A percentile compares a stretch with the other conserved stretches of the same genome.
Conservation (phyloP, 2,329 filamentous ascomycete genomes). For the Gliomastix tumulicola region DNA sequence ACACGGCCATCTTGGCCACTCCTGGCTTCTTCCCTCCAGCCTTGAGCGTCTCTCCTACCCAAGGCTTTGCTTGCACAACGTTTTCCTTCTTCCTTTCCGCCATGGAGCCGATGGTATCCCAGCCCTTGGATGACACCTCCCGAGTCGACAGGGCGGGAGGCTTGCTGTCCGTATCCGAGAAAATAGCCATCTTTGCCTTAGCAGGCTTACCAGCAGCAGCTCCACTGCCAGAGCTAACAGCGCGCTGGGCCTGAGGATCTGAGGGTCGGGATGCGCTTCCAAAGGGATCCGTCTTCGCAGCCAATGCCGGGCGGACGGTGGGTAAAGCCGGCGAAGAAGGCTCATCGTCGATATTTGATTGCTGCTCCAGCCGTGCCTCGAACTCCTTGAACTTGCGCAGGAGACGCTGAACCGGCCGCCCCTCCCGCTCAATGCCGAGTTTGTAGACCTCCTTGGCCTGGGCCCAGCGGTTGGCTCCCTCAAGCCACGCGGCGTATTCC, state of each 20-base stretch:
- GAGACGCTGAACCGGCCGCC: slow-evolving; percentile 72
- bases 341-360: slow-evolving; percentile 52
- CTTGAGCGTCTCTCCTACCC: slow-evolving; percentile 87
- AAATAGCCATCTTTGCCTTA: slow-evolving; percentile 82
- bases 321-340: slow-evolving; percentile 86
- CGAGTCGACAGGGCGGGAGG: slow-evolving; percentile 49
- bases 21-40: slow-evolving; percentile 74
- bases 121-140: slow-evolving; percentile 59
- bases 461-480: slow-evolving; percentile 72
- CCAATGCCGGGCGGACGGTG: slow-evolving; percentile 73
- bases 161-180: slow-evolving; percentile 67
- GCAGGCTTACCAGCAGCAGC: slow-evolving; percentile 47
- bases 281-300: slow-evolving; percentile 81
- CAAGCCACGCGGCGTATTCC: slow-evolving; percentile 91
- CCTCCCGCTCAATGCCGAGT: slow-evolving; percentile 82
- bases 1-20: slow-evolving; percentile 76
- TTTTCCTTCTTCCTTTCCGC: slow-evolving; percentile 94
- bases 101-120: slow-evolving; percentile 86
- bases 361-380: slow-evolving; percentile 65
- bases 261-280: slow-evolving; percentile 42
- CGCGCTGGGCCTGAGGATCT: slow-evolving; percentile 61
- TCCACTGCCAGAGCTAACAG: slow-evolving; percentile 37
- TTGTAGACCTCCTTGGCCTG: slow-evolving; percentile 94
- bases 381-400: slow-evolving; percentile 91
- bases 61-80: slow-evolving; percentile 74